phyloP scores from a whole-genome alignment of 2,329 filamentous ascomycete genomes.

The Talaromyces sp. region DNA sequence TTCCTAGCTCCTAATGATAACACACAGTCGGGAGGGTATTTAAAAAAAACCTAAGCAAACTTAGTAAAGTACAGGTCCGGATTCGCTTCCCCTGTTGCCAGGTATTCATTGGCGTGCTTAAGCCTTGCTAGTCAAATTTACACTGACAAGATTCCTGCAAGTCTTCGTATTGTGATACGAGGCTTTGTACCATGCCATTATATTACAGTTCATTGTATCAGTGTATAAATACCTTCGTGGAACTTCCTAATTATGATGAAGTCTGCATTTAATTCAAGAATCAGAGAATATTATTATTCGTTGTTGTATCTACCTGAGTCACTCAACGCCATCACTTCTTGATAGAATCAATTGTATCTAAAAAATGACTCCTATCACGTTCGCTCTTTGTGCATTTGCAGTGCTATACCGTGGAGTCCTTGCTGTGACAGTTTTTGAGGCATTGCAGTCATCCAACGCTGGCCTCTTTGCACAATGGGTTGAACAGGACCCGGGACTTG shows the following conservation, averaged over 20 bases:
- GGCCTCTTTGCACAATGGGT: slow-evolving; percentile 6
- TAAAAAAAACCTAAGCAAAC: no score
- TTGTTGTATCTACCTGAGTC: background rate
- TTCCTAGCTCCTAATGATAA: background rate
- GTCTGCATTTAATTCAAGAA: background rate
- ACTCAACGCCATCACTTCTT: background rate
- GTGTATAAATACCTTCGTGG: background rate
- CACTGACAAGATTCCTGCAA: background rate
- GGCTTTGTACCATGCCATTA: background rate
- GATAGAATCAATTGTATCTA: background rate
- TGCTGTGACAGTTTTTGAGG: slow-evolving; percentile 1
- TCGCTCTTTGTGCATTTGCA: background rate
- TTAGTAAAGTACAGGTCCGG: background rate
- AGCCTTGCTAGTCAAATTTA: background rate
- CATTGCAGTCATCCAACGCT: background rate
- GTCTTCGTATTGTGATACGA: background rate
- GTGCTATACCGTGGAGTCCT: background rate
- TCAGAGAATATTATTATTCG: background rate
- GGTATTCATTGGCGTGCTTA: background rate
- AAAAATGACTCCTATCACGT: background rate
- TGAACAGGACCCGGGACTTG: background rate
- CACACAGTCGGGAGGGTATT: background rate
- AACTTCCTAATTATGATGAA: background rate
- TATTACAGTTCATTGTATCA: background rate
- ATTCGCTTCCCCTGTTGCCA: background rate